Evolutionary conservation across 164 flowering plant species (phyloP).

Genomic region (Buxus sempervirens): DNA sequence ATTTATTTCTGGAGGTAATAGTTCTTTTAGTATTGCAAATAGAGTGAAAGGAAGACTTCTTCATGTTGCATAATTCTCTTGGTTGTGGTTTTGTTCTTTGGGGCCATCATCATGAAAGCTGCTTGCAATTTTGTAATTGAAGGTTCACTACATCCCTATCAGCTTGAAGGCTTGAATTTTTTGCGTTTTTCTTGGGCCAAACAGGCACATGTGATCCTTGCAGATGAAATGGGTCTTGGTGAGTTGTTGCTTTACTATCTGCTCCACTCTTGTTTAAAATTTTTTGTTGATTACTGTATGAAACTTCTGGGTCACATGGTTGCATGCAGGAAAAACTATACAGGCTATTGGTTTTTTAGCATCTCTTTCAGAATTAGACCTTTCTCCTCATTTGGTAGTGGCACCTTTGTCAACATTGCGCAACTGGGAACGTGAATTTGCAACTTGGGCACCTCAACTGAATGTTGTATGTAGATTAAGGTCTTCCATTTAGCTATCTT

Average conservation of each 20-base stretch:
- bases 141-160: slow-evolving; percentile 63
- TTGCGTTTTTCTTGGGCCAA: slow-evolving; percentile 91
- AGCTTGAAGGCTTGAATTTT: slow-evolving; percentile 96
- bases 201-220: slow-evolving; percentile 95
- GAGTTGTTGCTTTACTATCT: slow-evolving; percentile 17
- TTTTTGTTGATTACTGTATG: neutral
- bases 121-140: too few species aligned
- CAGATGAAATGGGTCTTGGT: slow-evolving; percentile 99
- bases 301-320: slow-evolving; percentile 7
- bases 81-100: slow-evolving; percentile 1
- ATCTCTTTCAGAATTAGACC: slow-evolving; percentile 64
- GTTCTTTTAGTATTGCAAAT: neutral
- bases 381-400: slow-evolving; percentile 80
- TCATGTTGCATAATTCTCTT: too few species aligned
- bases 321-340: slow-evolving; percentile 84
- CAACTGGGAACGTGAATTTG: slow-evolving; percentile 99
- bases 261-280: neutral
- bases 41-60: neutral
- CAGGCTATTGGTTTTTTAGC: slow-evolving; percentile 97
- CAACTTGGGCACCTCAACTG: slow-evolving; percentile 99
- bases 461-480: slow-evolving; percentile 74
- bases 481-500: neutral
- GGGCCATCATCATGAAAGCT: slow-evolving; percentile 48
- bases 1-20: slow-evolving; percentile 86
- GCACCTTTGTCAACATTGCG: slow-evolving; percentile 97